Evolutionary conservation across 2,329 filamentous ascomycete genomes (phyloP).

Genomic region (Pestalotiopsis sp.): DNA sequence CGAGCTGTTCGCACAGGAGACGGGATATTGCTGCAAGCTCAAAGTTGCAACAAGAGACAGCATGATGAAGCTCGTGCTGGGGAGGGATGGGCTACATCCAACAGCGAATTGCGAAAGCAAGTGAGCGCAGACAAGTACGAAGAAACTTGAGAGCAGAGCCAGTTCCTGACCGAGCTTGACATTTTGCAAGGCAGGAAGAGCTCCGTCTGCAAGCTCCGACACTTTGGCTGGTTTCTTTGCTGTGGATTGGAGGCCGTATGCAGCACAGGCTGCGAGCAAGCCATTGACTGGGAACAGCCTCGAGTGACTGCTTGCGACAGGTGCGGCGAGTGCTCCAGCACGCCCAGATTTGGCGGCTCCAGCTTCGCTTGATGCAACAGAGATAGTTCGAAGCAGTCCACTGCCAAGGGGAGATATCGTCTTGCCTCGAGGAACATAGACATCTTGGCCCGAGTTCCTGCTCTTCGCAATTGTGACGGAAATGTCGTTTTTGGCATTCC

Average conservation of each 20-base stretch:
- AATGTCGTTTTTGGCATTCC: background rate
- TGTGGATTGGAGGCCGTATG: background rate
- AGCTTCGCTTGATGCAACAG: background rate
- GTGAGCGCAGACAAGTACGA: background rate
- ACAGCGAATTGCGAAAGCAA: background rate
- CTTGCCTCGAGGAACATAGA: background rate
- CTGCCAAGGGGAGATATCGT: background rate
- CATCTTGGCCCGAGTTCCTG: background rate
- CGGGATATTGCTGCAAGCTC: constrained; percentile 5
- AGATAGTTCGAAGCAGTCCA: background rate
- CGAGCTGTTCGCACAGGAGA: constrained; percentile 11
- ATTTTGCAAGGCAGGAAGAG: too few species aligned
- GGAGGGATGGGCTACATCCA: background rate
- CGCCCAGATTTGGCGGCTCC: background rate
- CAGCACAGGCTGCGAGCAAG: background rate
- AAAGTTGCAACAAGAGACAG: background rate
- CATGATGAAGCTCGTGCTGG: constrained; percentile 1
- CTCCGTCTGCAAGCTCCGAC: background rate
- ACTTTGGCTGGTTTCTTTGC: background rate
- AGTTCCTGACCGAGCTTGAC: background rate
- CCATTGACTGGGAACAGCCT: constrained; percentile 2
- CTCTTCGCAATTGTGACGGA: background rate
- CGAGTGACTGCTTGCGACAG: background rate
- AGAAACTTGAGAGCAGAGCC: background rate
- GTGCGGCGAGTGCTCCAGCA: background rate